Evolutionary conservation across 1,139 yeast genomes (phyloP), one percentile per base, ranked within the genome.

Genomic region (Geotrichum histeridarum): DNA sequence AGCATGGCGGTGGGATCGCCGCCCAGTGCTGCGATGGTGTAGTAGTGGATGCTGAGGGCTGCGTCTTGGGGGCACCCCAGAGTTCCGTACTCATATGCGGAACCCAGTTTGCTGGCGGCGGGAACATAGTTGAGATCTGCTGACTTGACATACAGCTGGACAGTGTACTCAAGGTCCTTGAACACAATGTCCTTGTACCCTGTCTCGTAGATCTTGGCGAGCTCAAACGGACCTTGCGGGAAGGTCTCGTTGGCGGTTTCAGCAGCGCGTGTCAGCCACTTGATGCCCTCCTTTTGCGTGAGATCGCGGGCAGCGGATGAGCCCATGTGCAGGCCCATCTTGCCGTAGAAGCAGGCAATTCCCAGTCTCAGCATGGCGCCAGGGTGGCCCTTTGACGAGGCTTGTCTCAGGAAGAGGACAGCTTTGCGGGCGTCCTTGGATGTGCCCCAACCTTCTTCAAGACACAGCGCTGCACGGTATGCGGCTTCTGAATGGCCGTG

Each of bases 351-450:
- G 39, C 90, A 85, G 61, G 91, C 90, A 49, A 88, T 77, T 6
- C 98, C 98, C 59, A 90, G 76, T 66, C 91, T 86, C 71, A 85
- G 85, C 95, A 91, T 89, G 5, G 98, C 96, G 12, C 96, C 93
- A 0, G 97, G 89, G 68, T 93, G 99, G 65, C 88, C 88, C 65
- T 86, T 85, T 33, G 91, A 78, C 0, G 98, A 95, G 0, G 98
- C 96, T 69, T 84, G 84, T 65, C 86, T 85, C 58, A 89, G 74
- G 68, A 84, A 90, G 61, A 87, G 95, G 11, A 89, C 73, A 1
- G 95, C 93, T 64, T 89, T 85, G 56, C 95, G 78, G 0, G 95
- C 83, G 69, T 93, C 97, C 64, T 94, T 80, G 14, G 90, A 83
- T 5, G 94, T 86, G 7, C 99, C 99, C 71, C 91, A 75, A 5